phyloP scores from a whole-genome alignment of 805 yeast species.

The Scheffersomyces spartinae region DNA sequence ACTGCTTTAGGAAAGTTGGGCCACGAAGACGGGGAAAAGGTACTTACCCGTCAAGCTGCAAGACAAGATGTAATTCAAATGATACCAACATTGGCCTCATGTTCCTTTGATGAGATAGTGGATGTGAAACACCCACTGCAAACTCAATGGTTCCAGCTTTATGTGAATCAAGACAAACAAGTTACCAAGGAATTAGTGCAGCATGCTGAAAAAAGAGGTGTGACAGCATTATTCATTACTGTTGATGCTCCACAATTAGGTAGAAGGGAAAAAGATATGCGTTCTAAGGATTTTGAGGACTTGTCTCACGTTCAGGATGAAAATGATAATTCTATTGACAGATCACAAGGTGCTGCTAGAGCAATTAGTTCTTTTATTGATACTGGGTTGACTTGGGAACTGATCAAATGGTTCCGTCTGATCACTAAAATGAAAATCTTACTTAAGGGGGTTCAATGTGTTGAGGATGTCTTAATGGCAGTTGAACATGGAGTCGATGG shows the following conservation, averaged over 20 bases:
- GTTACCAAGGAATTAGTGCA: slow-evolving; percentile 49
- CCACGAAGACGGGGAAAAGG: slow-evolving; percentile 86
- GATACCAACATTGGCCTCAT: slow-evolving; percentile 88
- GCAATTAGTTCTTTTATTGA: slow-evolving; percentile 84
- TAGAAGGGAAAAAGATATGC: slow-evolving; percentile 80
- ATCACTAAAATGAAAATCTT: slow-evolving; percentile 56
- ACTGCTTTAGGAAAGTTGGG: slow-evolving; percentile 90
- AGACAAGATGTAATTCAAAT: slow-evolving; percentile 64
- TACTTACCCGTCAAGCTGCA: slow-evolving; percentile 74
- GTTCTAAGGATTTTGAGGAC: slow-evolving; percentile 43
- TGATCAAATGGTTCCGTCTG: slow-evolving; percentile 42
- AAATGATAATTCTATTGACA: slow-evolving; percentile 43
- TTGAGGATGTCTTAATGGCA: slow-evolving; percentile 68
- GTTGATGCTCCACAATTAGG: slow-evolving; percentile 93
- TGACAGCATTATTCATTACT: slow-evolving; percentile 76
- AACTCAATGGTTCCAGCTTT: slow-evolving; percentile 76
- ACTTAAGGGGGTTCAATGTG: slow-evolving; percentile 77
- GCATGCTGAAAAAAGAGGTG: slow-evolving; percentile 63
- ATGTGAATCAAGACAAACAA: slow-evolving; percentile 69
- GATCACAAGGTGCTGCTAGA: slow-evolving; percentile 73
- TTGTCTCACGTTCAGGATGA: slow-evolving; percentile 36
- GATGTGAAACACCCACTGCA: slow-evolving; percentile 58
- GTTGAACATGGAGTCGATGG: slow-evolving; percentile 64
- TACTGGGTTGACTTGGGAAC: slow-evolving; percentile 54
- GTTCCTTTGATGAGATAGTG: slow-evolving; percentile 76